phyloP scores from a whole-genome alignment of 108 stramenopile species.

The Seminavis robusta region DNA sequence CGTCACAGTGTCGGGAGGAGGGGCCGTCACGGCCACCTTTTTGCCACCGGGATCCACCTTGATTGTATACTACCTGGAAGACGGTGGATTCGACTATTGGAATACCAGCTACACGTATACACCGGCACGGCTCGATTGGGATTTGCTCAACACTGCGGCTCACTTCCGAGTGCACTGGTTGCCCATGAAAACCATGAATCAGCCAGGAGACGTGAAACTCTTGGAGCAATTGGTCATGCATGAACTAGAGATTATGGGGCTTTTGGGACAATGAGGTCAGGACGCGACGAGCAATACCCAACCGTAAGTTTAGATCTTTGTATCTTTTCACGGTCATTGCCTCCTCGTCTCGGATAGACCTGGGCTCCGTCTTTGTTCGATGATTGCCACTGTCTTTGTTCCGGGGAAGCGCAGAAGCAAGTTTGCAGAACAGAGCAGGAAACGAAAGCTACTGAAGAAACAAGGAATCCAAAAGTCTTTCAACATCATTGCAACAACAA shows the following conservation, averaged over 20 bases:
- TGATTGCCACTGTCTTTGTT: too few relatives aligned
- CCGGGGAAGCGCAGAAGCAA: too few relatives aligned
- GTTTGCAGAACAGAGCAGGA: too few relatives aligned
- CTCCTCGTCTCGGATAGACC: too few relatives aligned
- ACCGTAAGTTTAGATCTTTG: too few relatives aligned
- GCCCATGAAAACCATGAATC: constrained; percentile 13
- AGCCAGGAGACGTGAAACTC: constrained; percentile 6
- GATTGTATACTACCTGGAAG: constrained; percentile 30
- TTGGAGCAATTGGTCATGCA: constrained; percentile 35
- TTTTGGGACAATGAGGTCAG: too few relatives aligned
- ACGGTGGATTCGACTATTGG: constrained; percentile 22
- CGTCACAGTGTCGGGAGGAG: constrained; percentile 45
- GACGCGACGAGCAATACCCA: too few relatives aligned
- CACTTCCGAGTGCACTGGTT: constrained; percentile 59
- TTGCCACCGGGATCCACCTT: constrained; percentile 42
- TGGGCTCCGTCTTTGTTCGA: too few relatives aligned
- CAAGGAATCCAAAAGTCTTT: too few relatives aligned
- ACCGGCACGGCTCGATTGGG: constrained; percentile 60
- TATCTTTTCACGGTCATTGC: too few relatives aligned
- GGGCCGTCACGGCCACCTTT: constrained; percentile 53
- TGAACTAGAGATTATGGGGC: constrained; percentile 24
- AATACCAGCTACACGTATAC: constrained; percentile 4
- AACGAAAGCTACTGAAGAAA: too few relatives aligned
- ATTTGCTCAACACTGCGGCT: constrained; percentile 37
- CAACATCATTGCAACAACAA: too few relatives aligned